Evolutionary conservation across 768 basidiomycete species (phyloP).

Genomic region (Hypholoma sublateritium): DNA sequence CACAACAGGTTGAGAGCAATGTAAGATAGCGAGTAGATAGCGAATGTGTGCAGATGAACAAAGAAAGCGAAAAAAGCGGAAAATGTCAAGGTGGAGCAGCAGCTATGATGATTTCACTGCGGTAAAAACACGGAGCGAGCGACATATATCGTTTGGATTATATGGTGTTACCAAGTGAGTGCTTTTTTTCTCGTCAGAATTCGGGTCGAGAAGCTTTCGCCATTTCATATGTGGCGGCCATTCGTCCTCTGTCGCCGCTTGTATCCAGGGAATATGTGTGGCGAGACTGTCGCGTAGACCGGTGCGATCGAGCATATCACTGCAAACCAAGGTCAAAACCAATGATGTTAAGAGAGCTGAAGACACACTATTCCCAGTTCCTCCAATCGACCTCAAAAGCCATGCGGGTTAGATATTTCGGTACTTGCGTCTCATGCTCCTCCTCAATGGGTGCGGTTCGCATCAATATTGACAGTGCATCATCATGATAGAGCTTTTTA

Average conservation of each 20-base stretch:
- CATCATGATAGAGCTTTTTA: constrained; percentile 42
- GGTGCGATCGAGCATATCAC: constrained; percentile 77
- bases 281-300: constrained; percentile 52
- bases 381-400: constrained; percentile 68
- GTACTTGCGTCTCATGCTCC: constrained; percentile 13
- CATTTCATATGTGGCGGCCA: constrained; percentile 53
- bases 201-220: constrained; percentile 41
- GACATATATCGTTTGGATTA: constrained; percentile 36
- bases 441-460: constrained; percentile 32
- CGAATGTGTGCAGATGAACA: not conserved
- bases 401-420: constrained; percentile 33
- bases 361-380: constrained; percentile 67
- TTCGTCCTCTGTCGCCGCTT: constrained; percentile 41
- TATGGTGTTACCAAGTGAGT: constrained; percentile 15
- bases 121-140: constrained; percentile 57
- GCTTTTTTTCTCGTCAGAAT: constrained; percentile 11
- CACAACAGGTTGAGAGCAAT: constrained; percentile 5
- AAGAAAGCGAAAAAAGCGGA: not conserved
- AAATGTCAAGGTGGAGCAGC: not conserved
- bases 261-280: constrained; percentile 50
- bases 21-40: constrained; percentile 4
- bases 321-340: constrained; percentile 24
- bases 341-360: not conserved
- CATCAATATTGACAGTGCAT: constrained; percentile 36
- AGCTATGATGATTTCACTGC: constrained; percentile 38